phyloP scores from a whole-genome alignment of 768 basidiomycete species.

The Porpolomopsis calyptriformis region DNA sequence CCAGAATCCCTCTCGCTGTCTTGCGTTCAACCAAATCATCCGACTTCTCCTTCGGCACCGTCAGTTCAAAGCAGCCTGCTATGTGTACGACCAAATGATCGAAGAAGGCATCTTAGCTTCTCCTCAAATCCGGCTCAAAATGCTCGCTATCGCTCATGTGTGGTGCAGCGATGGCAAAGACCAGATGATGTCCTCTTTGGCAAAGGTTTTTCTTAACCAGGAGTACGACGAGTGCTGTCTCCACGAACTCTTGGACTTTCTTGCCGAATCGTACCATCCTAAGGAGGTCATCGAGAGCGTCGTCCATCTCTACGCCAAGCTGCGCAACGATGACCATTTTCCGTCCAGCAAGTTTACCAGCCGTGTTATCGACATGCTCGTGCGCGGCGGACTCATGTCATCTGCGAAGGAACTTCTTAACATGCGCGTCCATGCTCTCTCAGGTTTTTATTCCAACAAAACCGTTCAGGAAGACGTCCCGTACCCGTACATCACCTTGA shows the following conservation, averaged over 20 bases:
- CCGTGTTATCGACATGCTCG: conserved; percentile 27
- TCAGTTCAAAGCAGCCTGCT: conserved; percentile 27
- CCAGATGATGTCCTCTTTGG: conserved; percentile 12
- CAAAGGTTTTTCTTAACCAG: conserved; percentile 15
- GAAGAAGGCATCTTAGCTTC: conserved; percentile 29
- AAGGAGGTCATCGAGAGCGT: conserved; percentile 12
- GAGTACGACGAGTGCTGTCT: conserved; percentile 21
- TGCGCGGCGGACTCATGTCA: conserved; percentile 22
- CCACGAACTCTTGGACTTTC: conserved; percentile 17
- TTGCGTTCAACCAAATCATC: conserved; percentile 29
- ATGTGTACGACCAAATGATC: conserved; percentile 33
- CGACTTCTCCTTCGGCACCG: conserved; percentile 30
- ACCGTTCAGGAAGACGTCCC: conserved; percentile 5
- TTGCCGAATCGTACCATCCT: conserved; percentile 12
- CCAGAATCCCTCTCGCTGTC: conserved; percentile 44
- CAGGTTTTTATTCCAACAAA: conserved; percentile 8
- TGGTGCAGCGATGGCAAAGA: conserved; percentile 13
- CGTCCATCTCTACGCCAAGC: conserved; percentile 15
- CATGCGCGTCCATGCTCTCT: conserved; percentile 11
- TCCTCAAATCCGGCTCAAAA: conserved; percentile 28
- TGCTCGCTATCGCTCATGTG: conserved; percentile 26
- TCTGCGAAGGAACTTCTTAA: conserved; percentile 20
- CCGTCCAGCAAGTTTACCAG: conserved; percentile 25
- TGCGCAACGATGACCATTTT: conserved; percentile 14
- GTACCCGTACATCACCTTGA: conserved; percentile 29